phyloP scores from a whole-genome alignment of 441 rosid species.

The Pelargonium citronellum region DNA sequence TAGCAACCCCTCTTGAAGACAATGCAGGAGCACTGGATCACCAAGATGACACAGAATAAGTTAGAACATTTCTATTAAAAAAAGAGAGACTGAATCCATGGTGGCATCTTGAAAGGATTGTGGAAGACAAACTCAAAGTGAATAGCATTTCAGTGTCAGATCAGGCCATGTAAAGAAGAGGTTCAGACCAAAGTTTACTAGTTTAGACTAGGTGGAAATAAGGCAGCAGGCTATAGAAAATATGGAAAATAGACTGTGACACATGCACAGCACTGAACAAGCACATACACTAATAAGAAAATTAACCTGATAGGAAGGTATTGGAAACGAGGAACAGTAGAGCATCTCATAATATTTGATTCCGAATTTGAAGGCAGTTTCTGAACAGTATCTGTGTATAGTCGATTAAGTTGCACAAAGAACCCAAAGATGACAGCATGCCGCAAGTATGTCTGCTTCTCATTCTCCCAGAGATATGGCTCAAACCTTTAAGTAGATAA shows the following conservation, averaged over 20 bases:
- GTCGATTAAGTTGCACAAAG: slow-evolving; percentile 90
- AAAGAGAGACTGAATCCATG: neutral
- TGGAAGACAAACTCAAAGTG: slow-evolving; percentile 5
- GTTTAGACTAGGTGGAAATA: neutral
- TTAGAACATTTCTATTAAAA: neutral
- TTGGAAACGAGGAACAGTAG: slow-evolving; percentile 86
- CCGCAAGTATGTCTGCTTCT: slow-evolving; percentile 73
- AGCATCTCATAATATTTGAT: slow-evolving; percentile 92
- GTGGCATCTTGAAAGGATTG: neutral
- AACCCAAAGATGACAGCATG: slow-evolving; percentile 98
- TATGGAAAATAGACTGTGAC: neutral
- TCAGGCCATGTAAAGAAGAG: neutral
- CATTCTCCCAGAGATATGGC: slow-evolving; percentile 92
- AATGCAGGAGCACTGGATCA: slow-evolving; percentile 70
- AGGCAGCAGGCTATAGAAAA: neutral
- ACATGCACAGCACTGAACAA: slow-evolving; percentile 10
- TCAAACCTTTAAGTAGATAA: slow-evolving; percentile 51
- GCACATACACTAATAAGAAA: slow-evolving; percentile 2
- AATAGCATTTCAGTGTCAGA: neutral
- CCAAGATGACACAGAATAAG: slow-evolving; percentile 5
- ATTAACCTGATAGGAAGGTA: slow-evolving; percentile 87
- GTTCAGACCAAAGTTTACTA: neutral
- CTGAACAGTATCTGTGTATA: slow-evolving; percentile 78
- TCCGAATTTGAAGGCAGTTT: slow-evolving; percentile 82
- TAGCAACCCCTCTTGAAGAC: slow-evolving; percentile 61